A percentile compares a stretch with the other conserved stretches of the same genome.
Evolutionary conservation across 352 stramenopile genomes (phyloP).

Genomic region (Phytophthora chlamydospora): DNA sequence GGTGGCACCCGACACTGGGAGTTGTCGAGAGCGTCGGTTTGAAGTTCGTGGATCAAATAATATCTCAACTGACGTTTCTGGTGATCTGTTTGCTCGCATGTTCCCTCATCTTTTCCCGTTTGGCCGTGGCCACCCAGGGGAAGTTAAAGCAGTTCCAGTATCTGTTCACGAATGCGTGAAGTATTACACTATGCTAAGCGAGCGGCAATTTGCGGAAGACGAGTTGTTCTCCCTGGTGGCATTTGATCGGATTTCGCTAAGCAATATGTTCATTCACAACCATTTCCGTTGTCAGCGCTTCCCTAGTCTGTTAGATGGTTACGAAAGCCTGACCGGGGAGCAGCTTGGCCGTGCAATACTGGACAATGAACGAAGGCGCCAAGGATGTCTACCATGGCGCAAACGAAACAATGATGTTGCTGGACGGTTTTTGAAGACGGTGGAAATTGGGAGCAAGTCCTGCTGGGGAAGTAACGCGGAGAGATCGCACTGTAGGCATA

Average conservation of each 20-base stretch:
- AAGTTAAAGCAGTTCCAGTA: background rate
- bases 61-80: no score
- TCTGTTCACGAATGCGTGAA: slow-evolving; percentile 10
- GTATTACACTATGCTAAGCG: slow-evolving; percentile 4
- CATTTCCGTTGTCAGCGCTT: background rate
- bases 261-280: slow-evolving; percentile 6
- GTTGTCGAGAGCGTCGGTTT: no score
- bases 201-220: slow-evolving; percentile 10
- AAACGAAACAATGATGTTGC: no score
- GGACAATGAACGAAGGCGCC: background rate
- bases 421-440: background rate
- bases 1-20: no score
- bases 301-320: background rate
- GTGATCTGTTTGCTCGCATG: no score
- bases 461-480: slow-evolving; percentile 1
- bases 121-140: slow-evolving; percentile 5
- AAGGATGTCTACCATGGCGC: slow-evolving; percentile 1
- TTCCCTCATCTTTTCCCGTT: background rate
- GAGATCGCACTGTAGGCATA: background rate
- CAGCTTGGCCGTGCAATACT: background rate
- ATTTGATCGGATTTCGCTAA: slow-evolving; percentile 7
- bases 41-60: no score
- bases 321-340: background rate
- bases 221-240: slow-evolving; percentile 8
- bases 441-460: background rate